Base-by-base conservation (phyloP, 352 stramenopile genomes). In the Globisporangium echinulatum region DNA sequence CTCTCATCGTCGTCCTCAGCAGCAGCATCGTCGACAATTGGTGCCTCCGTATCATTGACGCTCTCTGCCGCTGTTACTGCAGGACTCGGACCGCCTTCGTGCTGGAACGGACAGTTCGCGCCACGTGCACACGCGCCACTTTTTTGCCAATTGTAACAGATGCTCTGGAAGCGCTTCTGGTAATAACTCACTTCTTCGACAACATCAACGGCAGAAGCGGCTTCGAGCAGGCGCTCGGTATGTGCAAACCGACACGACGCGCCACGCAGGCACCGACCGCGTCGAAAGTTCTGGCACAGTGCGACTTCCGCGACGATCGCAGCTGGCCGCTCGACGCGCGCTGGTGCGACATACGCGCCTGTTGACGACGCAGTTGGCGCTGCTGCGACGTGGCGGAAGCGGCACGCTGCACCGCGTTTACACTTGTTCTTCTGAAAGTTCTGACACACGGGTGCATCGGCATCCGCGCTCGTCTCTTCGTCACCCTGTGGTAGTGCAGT, bases 381-480 rank as follows among this genome's bases (percentile, higher is more conserved):
- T 13, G 56, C 64, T n/a, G 62, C 49, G 25, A 83, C 58, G 64
- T 90, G 80, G 43, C 74, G 71, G 65, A 87, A 90, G 13, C 79
- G 79, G 69, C 80, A 90, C 3, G 72, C 64, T 3, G 56, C 48
- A 10, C 80, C 80, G 54, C 80, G 80, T 60, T 89, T 89, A 61
- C 79, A 89, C 52, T 85, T 85, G 47, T 76, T 72, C 58, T 87
- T 86, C 43, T 82, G 75, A 62, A 74, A 89, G 52, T 85, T 87
- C 46, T 85, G 73, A 33, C 79, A 89, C 52, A 82, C 65, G 0
- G 79, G 79, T 5, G 77, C 71, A 52, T 67, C 72, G 52, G 71
- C 69, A 0, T 85, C 74, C 3, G 69, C 76, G n/a, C 36, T 61
- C 5, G 75, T 78, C 40, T 70, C 54, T 38, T 79, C 74, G 46